phyloP scores from a whole-genome alignment of 257 asterid genomes.

The Ligustrum vulgare region DNA sequence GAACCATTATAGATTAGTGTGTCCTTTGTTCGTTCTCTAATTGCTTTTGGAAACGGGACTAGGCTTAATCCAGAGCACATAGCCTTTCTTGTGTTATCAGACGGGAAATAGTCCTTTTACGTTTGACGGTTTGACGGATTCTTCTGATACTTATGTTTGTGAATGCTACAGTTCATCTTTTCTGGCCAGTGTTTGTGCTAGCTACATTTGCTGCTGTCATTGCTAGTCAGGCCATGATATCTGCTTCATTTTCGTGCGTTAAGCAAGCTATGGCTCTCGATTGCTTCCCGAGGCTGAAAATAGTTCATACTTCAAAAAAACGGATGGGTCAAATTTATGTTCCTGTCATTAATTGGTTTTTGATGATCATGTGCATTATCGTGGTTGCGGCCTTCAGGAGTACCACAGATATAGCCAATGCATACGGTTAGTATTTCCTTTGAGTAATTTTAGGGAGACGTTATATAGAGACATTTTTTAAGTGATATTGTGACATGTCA shows the following conservation, averaged over 20 bases:
- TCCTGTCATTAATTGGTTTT: conserved; percentile 86
- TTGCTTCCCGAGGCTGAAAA: conserved; percentile 91
- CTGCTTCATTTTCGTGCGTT: conserved; percentile 92
- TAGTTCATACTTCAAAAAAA: conserved; percentile 82
- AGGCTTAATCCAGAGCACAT: not conserved
- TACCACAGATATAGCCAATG: conserved; percentile 85
- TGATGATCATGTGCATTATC: conserved; percentile 89
- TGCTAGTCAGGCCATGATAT: conserved; percentile 98
- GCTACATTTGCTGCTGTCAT: conserved; percentile 92
- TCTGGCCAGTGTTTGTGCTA: conserved; percentile 86
- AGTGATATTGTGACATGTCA: too few species aligned
- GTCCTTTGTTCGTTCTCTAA: not conserved
- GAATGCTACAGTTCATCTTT: conserved; percentile 53
- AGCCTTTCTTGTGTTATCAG: not conserved
- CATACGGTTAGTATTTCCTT: conserved; percentile 62
- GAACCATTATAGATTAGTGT: not conserved
- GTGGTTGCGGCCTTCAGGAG: conserved; percentile 87
- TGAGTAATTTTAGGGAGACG: too few species aligned
- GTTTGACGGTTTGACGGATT: not conserved
- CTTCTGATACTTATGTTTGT: conserved; percentile 22
- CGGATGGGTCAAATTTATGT: conserved; percentile 93
- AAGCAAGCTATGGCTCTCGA: conserved; percentile 98
- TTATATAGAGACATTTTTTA: too few species aligned
- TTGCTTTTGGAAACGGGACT: not conserved
- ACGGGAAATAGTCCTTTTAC: not conserved